Conservation (phyloP, 2,329 filamentous ascomycete genomes). For the Teratosphaeria epicoccoides region DNA sequence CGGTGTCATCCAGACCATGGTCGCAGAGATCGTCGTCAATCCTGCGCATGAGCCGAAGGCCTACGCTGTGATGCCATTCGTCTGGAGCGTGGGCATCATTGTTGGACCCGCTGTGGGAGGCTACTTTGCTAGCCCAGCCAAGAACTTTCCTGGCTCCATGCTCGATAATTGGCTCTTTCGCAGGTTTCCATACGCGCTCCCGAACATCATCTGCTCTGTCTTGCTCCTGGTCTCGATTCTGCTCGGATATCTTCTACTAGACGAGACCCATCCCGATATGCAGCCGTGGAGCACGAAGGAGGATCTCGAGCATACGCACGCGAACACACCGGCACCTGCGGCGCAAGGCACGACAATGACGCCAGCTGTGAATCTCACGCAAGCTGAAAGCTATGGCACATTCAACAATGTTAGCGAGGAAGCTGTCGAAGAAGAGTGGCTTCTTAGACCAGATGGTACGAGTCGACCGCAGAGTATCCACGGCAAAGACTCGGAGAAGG, state of each 20-base stretch:
- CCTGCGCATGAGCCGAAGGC: slow-evolving; percentile 80
- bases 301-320: slow-evolving; percentile 30
- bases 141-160: slow-evolving; percentile 62
- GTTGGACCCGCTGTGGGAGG: slow-evolving; percentile 82
- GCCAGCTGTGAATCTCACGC: slow-evolving; percentile 60
- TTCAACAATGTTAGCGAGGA: slow-evolving; percentile 40
- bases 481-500: slow-evolving; percentile 29
- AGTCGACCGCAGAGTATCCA: slow-evolving; percentile 24
- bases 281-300: slow-evolving; percentile 40
- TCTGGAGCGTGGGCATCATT: slow-evolving; percentile 86
- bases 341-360: slow-evolving; percentile 56
- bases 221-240: slow-evolving; percentile 70
- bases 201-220: slow-evolving; percentile 72
- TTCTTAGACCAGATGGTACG: slow-evolving; percentile 38
- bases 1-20: slow-evolving; percentile 69
- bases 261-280: slow-evolving; percentile 84
- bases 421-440: slow-evolving; percentile 43
- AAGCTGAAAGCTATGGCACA: slow-evolving; percentile 45
- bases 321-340: slow-evolving; percentile 58
- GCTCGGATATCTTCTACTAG: slow-evolving; percentile 67
- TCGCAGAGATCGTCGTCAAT: slow-evolving; percentile 72
- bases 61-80: slow-evolving; percentile 87
- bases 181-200: slow-evolving; percentile 74
- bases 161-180: slow-evolving; percentile 59
- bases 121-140: slow-evolving; percentile 67